Conservation (phyloP, 768 basidiomycete genomes). For the Crepidotus variabilis region DNA sequence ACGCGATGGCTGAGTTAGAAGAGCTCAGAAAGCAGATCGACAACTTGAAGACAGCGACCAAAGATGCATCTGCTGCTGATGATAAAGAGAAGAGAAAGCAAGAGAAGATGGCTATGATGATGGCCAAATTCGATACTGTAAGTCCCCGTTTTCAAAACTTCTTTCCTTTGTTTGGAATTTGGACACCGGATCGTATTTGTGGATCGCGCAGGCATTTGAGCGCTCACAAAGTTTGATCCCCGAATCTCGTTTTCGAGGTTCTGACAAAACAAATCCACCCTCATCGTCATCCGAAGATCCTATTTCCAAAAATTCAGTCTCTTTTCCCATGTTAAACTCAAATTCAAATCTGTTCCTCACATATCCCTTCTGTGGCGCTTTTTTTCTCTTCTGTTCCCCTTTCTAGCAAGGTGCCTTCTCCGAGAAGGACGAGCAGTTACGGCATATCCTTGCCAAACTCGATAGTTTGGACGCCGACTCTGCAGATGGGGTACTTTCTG, state of each 20-base stretch:
- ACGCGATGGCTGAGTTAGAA: conserved; percentile 84
- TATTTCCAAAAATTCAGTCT: not conserved
- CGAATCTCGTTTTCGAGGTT: not conserved
- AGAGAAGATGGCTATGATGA: conserved; percentile 99
- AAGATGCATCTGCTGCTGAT: conserved; percentile 82
- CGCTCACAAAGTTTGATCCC: too few species aligned
- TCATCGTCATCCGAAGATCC: not conserved
- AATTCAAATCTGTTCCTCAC: not conserved
- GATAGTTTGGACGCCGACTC: conserved; percentile 67
- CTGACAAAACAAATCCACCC: not conserved
- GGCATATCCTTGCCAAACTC: conserved; percentile 78
- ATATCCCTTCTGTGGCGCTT: conserved; percentile 10
- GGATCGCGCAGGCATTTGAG: too few species aligned
- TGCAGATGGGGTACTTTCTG: conserved; percentile 50
- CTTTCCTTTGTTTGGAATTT: not conserved
- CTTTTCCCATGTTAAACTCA: not conserved
- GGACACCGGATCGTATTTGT: too few species aligned
- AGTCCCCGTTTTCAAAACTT: conserved; percentile 23
- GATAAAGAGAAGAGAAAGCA: conserved; percentile 99
- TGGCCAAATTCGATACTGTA: conserved; percentile 97
- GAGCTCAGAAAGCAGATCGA: conserved; percentile 78
- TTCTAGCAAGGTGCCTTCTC: conserved; percentile 86
- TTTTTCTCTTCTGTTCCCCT: not conserved
- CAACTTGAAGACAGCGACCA: conserved; percentile 78
- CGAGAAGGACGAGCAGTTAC: conserved; percentile 92